phyloP scores from a whole-genome alignment of 106 monocot species.

The Dendrobium huoshanense region DNA sequence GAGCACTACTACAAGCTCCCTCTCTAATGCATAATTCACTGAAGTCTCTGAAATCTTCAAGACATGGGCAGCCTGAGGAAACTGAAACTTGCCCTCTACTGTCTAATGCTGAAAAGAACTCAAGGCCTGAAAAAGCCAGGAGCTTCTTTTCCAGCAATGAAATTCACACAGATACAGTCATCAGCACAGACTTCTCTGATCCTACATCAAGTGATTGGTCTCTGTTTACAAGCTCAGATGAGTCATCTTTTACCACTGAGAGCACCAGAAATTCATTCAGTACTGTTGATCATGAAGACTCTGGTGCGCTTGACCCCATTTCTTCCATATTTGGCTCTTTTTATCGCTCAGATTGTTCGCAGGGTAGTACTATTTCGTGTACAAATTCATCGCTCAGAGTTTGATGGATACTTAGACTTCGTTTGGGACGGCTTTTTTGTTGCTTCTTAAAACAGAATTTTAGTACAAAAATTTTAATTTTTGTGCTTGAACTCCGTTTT shows the following conservation, averaged over 20 bases:
- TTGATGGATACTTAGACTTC: constrained; percentile 6
- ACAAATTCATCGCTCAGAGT: constrained; percentile 29
- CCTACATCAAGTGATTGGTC: constrained; percentile 88
- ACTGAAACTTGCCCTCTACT: neutral
- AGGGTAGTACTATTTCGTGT: constrained; percentile 27
- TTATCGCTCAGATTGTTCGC: constrained; percentile 42
- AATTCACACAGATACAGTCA: constrained; percentile 15
- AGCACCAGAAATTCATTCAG: constrained; percentile 92
- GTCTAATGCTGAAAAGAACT: constrained; percentile 10
- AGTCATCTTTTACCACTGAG: constrained; percentile 92
- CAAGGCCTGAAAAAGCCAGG: constrained; percentile 15
- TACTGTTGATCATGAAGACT: constrained; percentile 55
- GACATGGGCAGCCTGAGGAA: constrained; percentile 13
- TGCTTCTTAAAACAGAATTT: too few relatives aligned
- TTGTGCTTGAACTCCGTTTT: too few relatives aligned
- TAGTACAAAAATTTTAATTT: too few relatives aligned
- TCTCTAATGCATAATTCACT: constrained; percentile 9
- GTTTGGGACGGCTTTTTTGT: too few relatives aligned
- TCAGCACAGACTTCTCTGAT: constrained; percentile 62
- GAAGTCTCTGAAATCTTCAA: constrained; percentile 25
- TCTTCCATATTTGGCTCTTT: constrained; percentile 66
- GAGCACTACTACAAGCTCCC: constrained; percentile 11
- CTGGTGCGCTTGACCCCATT: constrained; percentile 43
- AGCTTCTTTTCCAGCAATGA: neutral
- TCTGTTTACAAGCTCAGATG: constrained; percentile 93